phyloP scores from a whole-genome alignment of 768 basidiomycete genomes.

The Collybiopsis luxurians region DNA sequence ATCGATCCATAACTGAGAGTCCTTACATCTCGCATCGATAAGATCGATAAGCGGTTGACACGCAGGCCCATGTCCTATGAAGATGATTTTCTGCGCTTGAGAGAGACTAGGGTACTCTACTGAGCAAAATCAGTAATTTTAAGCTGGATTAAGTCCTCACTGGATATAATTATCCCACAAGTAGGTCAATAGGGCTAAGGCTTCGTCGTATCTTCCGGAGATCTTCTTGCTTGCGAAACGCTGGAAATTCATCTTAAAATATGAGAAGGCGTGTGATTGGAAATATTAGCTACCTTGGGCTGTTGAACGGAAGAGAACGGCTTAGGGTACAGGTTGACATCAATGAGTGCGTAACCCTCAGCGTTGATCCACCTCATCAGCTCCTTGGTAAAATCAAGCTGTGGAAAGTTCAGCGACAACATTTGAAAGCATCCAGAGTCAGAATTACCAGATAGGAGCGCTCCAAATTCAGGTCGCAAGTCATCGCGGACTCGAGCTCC shows the following conservation, averaged over 20 bases:
- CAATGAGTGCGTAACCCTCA: conserved; percentile 72
- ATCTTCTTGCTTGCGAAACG: conserved; percentile 18
- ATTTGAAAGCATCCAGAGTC: not conserved
- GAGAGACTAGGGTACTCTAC: conserved; percentile 53
- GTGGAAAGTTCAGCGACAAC: not conserved
- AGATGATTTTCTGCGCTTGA: conserved; percentile 64
- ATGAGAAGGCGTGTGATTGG: not conserved
- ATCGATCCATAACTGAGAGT: not conserved
- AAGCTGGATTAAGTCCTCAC: conserved; percentile 42
- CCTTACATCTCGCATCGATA: conserved; percentile 63
- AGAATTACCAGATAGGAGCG: conserved; percentile 76
- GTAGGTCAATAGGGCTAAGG: conserved; percentile 48
- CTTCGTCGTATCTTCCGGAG: not conserved
- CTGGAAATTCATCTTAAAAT: conserved; percentile 19
- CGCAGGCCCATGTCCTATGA: conserved; percentile 88
- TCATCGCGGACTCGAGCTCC: conserved; percentile 71
- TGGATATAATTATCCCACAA: conserved; percentile 97
- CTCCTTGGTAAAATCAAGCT: conserved; percentile 86
- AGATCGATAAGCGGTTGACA: conserved; percentile 75
- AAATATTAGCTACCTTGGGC: conserved; percentile 26
- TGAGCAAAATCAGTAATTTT: not conserved
- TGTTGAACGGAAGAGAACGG: conserved; percentile 33
- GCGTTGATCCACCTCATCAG: conserved; percentile 74
- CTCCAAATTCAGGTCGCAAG: conserved; percentile 74
- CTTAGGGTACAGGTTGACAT: conserved; percentile 81